phyloP scores from a whole-genome alignment of 1,139 yeast species.

The Lodderomyces metapsilosis region DNA sequence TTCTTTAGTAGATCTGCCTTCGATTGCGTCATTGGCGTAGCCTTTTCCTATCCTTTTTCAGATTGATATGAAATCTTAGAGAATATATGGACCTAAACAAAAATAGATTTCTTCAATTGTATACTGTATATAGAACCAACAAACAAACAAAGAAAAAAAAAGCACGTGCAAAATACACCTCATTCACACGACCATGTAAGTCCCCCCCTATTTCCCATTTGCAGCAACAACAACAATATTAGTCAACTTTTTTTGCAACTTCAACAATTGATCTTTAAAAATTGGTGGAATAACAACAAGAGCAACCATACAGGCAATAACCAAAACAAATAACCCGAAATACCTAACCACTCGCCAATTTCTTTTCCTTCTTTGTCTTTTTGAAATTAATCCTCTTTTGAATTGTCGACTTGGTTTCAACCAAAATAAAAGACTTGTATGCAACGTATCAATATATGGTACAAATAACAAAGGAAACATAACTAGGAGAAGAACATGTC shows the following conservation, averaged over 20 bases:
- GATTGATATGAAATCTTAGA: too few relatives aligned
- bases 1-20: conserved; percentile 16
- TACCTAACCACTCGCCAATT: conserved; percentile 19
- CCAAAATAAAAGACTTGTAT: conserved; percentile 39
- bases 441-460: conserved; percentile 55
- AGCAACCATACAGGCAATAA: conserved; percentile 17
- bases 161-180: not conserved
- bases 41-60: not conserved
- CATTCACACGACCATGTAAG: not conserved
- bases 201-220: not conserved
- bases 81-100: too few relatives aligned
- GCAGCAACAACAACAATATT: conserved; percentile 5
- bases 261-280: conserved; percentile 7
- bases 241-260: conserved; percentile 4
- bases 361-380: conserved; percentile 19
- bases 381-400: conserved; percentile 26
- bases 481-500: conserved; percentile 59
- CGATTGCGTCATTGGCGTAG: not conserved
- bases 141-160: not conserved
- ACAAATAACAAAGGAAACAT: conserved; percentile 64
- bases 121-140: not conserved
- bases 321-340: conserved; percentile 20
- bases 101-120: not conserved
- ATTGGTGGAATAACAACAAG: conserved; percentile 17
- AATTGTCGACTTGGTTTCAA: conserved; percentile 28